Percentiles rank a stretch among this genome's conserved stretches.
phyloP scores from a whole-genome alignment of 768 basidiomycete genomes.

The Lepiota brunneoincarnata region DNA sequence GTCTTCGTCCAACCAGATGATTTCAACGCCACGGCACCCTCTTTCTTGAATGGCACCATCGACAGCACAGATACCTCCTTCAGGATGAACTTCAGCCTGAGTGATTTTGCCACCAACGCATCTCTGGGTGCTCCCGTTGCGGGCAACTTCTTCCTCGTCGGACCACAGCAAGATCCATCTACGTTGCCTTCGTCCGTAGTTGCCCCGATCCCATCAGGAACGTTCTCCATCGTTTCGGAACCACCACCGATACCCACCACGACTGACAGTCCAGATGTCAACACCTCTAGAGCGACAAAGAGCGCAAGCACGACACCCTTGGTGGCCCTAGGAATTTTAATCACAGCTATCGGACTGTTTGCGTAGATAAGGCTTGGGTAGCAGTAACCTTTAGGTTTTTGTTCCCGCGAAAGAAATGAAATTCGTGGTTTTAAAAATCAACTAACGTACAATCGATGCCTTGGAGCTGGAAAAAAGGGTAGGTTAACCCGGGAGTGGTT shows the following conservation, averaged over 20 bases:
- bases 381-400: background rate
- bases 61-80: constrained; percentile 23
- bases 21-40: constrained; percentile 26
- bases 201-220: background rate
- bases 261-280: background rate
- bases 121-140: constrained; percentile 35
- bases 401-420: background rate
- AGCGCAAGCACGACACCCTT: background rate
- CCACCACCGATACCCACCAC: background rate
- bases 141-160: constrained; percentile 42
- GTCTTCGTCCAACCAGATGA: constrained; percentile 30
- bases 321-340: background rate
- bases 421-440: background rate
- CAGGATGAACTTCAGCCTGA: constrained; percentile 37
- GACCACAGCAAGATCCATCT: constrained; percentile 17
- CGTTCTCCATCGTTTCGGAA: background rate
- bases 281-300: background rate
- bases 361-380: background rate
- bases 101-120: constrained; percentile 29
- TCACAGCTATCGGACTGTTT: background rate
- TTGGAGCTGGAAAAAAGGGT: too few relatives aligned
- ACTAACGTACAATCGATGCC: too few relatives aligned
- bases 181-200: background rate
- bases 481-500: too few relatives aligned
- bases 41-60: constrained; percentile 26